These are phyloP conservation scores for Cladosporium austrohemisphaericum DNA, from an alignment of 2,329 filamentous ascomycete genomes.

Conservation along the genomic window DNA sequence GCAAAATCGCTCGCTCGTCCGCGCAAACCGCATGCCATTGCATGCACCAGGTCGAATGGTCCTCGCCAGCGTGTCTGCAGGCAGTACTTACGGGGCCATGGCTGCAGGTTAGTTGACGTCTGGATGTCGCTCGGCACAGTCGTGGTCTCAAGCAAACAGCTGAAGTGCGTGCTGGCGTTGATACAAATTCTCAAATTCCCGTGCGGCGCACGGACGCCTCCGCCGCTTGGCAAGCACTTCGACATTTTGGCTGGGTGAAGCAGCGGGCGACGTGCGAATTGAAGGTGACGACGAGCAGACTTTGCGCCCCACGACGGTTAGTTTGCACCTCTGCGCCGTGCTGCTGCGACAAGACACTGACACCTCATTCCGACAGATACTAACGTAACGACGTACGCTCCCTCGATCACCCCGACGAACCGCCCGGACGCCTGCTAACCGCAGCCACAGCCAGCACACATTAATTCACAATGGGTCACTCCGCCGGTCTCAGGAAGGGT, in stretches of 20 bases:
- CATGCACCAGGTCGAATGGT: conserved; percentile 8
- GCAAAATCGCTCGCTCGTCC: conserved; percentile 4
- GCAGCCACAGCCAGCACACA: conserved; percentile 25
- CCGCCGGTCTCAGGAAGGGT: conserved; percentile 44
- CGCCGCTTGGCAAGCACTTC: conserved; percentile 10
- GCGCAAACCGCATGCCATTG: not conserved
- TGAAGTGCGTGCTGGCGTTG: conserved; percentile 1
- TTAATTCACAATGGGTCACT: conserved; percentile 52
- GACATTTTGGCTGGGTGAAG: not conserved
- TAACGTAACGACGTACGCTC: conserved; percentile 16
- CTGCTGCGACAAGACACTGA: conserved; percentile 11
- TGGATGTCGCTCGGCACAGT: conserved; percentile 10
- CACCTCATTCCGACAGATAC: conserved; percentile 10
- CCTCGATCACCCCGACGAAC: conserved; percentile 6
- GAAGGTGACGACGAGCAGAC: conserved; percentile 14
- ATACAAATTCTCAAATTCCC: conserved; percentile 12
- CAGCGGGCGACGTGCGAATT: conserved; percentile 6
- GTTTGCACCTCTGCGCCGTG: conserved; percentile 7
- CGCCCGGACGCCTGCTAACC: conserved; percentile 17
- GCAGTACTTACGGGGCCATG: conserved; percentile 25
- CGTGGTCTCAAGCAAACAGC: conserved; percentile 8
- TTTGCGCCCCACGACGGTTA: conserved; percentile 13
- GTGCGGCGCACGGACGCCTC: conserved; percentile 7
- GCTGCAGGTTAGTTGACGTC: conserved; percentile 16
- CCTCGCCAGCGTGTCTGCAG: not conserved